Evolutionary conservation across 108 stramenopile species (phyloP), one percentile per base, ranked within the genome.

Genomic region (Ochromonas danica): DNA sequence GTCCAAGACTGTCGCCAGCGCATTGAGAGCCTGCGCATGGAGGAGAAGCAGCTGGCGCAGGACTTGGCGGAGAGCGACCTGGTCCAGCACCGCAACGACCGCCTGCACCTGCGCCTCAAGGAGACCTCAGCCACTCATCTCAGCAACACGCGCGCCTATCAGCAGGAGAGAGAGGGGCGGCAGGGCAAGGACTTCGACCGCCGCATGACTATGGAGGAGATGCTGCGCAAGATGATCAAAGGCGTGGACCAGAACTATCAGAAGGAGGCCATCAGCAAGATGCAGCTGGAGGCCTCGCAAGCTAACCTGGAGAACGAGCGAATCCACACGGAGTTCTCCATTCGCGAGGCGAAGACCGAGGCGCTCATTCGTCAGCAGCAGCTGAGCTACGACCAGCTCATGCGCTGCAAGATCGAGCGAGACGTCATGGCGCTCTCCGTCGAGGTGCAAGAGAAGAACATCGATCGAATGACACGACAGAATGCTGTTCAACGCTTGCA

Each of bases 141-240:
- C 17, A 10, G 51, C 22, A 57, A 10, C 22, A 10, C 22, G 10
- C 10, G 22, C 10, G 51, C 10, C 10, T 22, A 57, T 17, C 10
- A 22, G 10, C 17, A 57, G 22, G 51, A 57, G 51, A 10, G 51
- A 57, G 22, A 57, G 10, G 17, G 22, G 22, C 51, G 51, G 17
- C 17, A 10, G 22, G 17, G 22, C 10, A 57, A 57, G 51, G 22
- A 57, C 22, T 57, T 57, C 22, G 51, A 57, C 22, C 10, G 17
- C 51, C 51, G 51, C 10, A 57, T 57, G 51, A 22, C 51, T 57
- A 57, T 57, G 51, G 51, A 57, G 51, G 51, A 57, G 22, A 57
- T 57, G 22, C 10, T 57, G 51, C 10, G 51, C 17, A 57, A 57
- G 22, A 57, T 57, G 51, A 57, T 57, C 51, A 57, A 57, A 22